Evolutionary conservation across 2,329 filamentous ascomycete species (phyloP).

Genomic region (Phyllosticta citrichinensis): DNA sequence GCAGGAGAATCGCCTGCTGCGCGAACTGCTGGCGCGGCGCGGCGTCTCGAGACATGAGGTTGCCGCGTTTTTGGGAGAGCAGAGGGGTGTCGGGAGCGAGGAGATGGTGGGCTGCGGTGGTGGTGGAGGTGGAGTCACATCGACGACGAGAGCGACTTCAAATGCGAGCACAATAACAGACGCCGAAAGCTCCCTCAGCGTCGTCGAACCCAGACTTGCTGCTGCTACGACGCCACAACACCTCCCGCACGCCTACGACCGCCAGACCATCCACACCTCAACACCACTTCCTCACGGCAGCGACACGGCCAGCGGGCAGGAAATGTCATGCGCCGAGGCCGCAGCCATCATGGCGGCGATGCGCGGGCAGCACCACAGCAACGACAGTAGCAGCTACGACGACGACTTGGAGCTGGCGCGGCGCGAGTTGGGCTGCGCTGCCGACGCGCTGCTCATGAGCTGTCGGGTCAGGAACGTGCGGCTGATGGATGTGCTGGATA

Average conservation of each 20-base stretch:
- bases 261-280: neutral
- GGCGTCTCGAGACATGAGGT: neutral
- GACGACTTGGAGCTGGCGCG: neutral
- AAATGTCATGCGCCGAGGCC: neutral
- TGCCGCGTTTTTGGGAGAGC: neutral
- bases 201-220: no score
- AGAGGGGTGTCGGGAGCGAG: neutral
- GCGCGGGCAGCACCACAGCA: neutral
- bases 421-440: neutral
- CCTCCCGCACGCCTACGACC: neutral
- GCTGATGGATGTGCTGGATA: neutral
- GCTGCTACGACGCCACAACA: neutral
- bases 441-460: neutral
- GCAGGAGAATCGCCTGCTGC: constrained; percentile 39
- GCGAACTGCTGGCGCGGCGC: constrained; percentile 27
- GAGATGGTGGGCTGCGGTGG: no score
- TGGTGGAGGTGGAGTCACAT: no score
- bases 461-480: neutral
- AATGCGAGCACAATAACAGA: no score
- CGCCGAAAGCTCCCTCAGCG: no score
- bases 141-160: no score
- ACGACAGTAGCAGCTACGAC: neutral
- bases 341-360: neutral
- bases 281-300: neutral
- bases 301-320: neutral